These are phyloP conservation scores for Pholiota conissans DNA, from an alignment of 768 basidiomycete species.

Conservation along the genomic window DNA sequence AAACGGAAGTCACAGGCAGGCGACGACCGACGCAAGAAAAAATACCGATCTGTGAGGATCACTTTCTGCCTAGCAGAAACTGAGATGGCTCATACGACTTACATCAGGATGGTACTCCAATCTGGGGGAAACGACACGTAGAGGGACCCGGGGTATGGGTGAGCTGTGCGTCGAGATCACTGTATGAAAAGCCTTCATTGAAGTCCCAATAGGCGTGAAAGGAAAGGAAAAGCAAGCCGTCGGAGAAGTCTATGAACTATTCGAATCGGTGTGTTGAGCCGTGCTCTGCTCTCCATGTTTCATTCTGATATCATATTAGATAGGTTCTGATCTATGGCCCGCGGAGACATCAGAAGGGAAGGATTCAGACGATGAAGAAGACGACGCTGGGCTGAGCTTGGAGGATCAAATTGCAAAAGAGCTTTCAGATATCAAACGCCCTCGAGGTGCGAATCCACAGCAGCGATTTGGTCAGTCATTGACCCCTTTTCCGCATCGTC, in stretches of 20 bases:
- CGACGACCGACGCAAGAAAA: slow-evolving; percentile 41
- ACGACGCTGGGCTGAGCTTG: slow-evolving; percentile 48
- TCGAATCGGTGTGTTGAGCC: slow-evolving; percentile 60
- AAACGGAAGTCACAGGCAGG: slow-evolving; percentile 28
- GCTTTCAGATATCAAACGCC: slow-evolving; percentile 67
- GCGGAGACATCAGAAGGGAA: slow-evolving; percentile 23
- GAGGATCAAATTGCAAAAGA: slow-evolving; percentile 76
- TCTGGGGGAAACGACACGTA: slow-evolving; percentile 63
- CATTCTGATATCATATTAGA: slow-evolving; percentile 46
- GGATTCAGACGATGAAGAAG: slow-evolving; percentile 29
- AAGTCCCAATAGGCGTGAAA: slow-evolving; percentile 50
- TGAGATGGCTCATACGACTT: neutral
- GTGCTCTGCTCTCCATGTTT: neutral
- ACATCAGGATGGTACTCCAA: slow-evolving; percentile 62
- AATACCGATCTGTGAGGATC: slow-evolving; percentile 48
- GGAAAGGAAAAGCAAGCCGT: slow-evolving; percentile 81
- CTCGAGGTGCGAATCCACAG: slow-evolving; percentile 43
- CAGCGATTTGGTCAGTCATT: slow-evolving; percentile 58
- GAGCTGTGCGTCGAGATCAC: slow-evolving; percentile 49
- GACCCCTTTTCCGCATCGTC: too few species aligned
- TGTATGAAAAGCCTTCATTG: neutral
- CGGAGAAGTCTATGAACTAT: slow-evolving; percentile 76
- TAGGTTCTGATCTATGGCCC: slow-evolving; percentile 76
- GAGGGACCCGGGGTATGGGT: slow-evolving; percentile 88
- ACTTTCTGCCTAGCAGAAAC: too few species aligned